Percentiles rank a stretch among this genome's conserved stretches.
phyloP scores from a whole-genome alignment of 352 stramenopile species.

The Thraustotheca clavata region DNA sequence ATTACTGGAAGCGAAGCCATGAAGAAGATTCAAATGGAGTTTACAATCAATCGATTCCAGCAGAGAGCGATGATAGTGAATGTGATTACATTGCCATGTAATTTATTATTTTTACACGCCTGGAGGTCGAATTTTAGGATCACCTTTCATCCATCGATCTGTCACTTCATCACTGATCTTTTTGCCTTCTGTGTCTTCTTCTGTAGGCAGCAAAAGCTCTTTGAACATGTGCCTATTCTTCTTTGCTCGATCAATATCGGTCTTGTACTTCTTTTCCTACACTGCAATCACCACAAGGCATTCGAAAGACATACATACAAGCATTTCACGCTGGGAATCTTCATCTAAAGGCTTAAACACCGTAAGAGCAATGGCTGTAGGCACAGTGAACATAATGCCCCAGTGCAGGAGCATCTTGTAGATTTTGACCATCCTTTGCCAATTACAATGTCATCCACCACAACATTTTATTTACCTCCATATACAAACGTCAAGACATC shows the following conservation, averaged over 20 bases:
- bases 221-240: conserved; percentile 69
- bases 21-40: background rate
- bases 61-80: background rate
- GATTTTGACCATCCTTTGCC: conserved; percentile 51
- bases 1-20: background rate
- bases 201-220: conserved; percentile 55
- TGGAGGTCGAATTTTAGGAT: conserved; percentile 13
- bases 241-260: conserved; percentile 42
- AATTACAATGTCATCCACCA: background rate
- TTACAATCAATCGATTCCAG: background rate
- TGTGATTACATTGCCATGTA: conserved; percentile 3
- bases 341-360: conserved; percentile 67
- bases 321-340: conserved; percentile 62
- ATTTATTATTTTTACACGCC: background rate
- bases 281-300: background rate
- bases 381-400: conserved; percentile 54
- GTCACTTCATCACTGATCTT: conserved; percentile 72
- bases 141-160: conserved; percentile 34
- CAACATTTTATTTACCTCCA: background rate
- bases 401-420: conserved; percentile 81
- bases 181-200: conserved; percentile 47
- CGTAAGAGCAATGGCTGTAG: conserved; percentile 50
- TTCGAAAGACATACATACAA: conserved; percentile 50
- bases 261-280: conserved; percentile 62
- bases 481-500: background rate